A percentile compares a stretch with the other conserved stretches of the same genome.
These are phyloP conservation scores for Colletotrichum shisoi DNA, from an alignment of 2,329 filamentous ascomycete species.

Conservation along the genomic window DNA sequence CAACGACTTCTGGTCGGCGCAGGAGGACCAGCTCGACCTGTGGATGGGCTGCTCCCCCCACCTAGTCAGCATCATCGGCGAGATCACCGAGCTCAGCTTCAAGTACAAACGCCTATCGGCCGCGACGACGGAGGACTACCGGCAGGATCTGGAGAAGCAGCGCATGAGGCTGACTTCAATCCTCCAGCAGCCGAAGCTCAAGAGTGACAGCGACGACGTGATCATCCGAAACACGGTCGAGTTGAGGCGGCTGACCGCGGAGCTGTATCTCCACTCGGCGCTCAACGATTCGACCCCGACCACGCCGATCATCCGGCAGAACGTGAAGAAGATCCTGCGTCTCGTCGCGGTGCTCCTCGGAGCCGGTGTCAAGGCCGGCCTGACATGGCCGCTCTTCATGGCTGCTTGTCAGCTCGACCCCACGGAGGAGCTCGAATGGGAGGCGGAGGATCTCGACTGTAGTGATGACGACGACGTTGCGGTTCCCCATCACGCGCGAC, in stretches of 20 bases:
- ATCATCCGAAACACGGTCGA: constrained; percentile 50
- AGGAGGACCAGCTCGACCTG: constrained; percentile 49
- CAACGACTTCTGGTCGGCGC: constrained; percentile 53
- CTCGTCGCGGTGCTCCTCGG: constrained; percentile 48
- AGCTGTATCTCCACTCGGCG: constrained; percentile 54
- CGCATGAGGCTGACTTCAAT: constrained; percentile 20
- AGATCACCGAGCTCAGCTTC: constrained; percentile 53
- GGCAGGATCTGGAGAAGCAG: constrained; percentile 32
- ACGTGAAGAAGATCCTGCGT: constrained; percentile 48
- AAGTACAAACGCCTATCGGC: constrained; percentile 42
- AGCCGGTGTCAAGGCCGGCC: constrained; percentile 46
- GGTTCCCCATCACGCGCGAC: constrained; percentile 46
- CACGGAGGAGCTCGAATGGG: constrained; percentile 48
- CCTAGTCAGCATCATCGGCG: constrained; percentile 52
- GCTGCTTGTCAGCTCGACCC: constrained; percentile 53
- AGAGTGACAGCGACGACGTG: constrained; percentile 44
- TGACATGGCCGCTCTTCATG: constrained; percentile 55
- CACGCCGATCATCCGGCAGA: constrained; percentile 42
- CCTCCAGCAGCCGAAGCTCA: constrained; percentile 25
- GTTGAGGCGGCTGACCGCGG: constrained; percentile 52
- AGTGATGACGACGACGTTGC: not conserved
- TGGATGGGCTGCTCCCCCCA: constrained; percentile 57
- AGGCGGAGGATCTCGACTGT: constrained; percentile 33
- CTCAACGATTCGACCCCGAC: constrained; percentile 52
- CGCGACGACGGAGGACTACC: constrained; percentile 25